These are phyloP conservation scores for Bremia lactucae DNA, from an alignment of 352 stramenopile genomes.

Conservation along the genomic window DNA sequence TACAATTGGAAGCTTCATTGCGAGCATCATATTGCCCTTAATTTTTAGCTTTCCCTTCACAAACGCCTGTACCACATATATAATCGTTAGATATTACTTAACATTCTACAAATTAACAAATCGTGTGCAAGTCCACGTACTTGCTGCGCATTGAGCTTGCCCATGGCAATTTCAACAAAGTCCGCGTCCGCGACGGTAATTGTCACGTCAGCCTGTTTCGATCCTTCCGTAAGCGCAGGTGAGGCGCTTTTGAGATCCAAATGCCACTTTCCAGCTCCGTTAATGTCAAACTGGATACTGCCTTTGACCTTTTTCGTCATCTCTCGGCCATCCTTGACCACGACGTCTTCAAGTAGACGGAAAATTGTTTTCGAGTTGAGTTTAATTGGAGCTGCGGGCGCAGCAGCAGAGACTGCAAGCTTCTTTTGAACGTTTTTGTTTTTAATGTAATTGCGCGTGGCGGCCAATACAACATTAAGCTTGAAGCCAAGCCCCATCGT, in stretches of 20 bases:
- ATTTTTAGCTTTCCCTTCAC: constrained; percentile 94
- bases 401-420: constrained; percentile 11
- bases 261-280: constrained; percentile 62
- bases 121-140: constrained; percentile 9
- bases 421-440: constrained; percentile 29
- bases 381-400: constrained; percentile 9
- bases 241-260: constrained; percentile 64
- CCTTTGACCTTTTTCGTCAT: constrained; percentile 76
- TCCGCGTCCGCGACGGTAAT: constrained; percentile 65
- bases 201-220: constrained; percentile 70
- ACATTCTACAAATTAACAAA: neutral
- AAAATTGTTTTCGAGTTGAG: constrained; percentile 70
- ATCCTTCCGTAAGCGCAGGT: constrained; percentile 40
- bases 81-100: constrained; percentile 2
- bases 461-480: constrained; percentile 83
- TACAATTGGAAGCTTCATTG: constrained; percentile 91
- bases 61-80: constrained; percentile 60
- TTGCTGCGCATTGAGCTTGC: constrained; percentile 87
- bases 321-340: constrained; percentile 39
- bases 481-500: constrained; percentile 93
- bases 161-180: constrained; percentile 70
- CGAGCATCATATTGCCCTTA: constrained; percentile 91
- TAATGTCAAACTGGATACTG: constrained; percentile 71
- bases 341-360: constrained; percentile 43
- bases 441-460: constrained; percentile 72